Evolutionary conservation across 139 green algal species (phyloP), one percentile per base, ranked within the genome.

Genomic region (Ettlia oleoabundans): DNA sequence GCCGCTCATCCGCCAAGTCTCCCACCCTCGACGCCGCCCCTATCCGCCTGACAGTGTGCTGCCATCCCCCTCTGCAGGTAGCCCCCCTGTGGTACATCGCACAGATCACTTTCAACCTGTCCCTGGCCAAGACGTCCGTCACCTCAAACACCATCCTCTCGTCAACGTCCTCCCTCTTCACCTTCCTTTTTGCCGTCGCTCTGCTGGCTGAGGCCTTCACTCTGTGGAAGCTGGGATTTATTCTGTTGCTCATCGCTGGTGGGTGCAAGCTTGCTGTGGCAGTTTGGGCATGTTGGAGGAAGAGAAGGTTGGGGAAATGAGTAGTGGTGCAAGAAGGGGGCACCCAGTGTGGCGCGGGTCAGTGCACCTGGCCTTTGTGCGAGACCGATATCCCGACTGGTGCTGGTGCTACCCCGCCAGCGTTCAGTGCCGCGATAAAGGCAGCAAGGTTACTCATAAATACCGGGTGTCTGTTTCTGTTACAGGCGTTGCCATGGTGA

Each of bases 61-160:
- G 32, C 30, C 7, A 15, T 32, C 19, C 64, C 33, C 5, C 62
- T 33, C 18, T 8, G 26, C 64, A 88, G 82, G 89, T 97, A 24
- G 91, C 88, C 3, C 93, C 94, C 7, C 70, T 99, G 9, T 99
- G 95, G 96, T 98, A 98, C 83, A 8, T 89, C 2, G 96, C 96
- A 0, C 96, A 99, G 88, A 84, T 93, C 15, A 89, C 90, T 33
- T 99, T 99, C 91, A 99, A 98, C 78, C 24, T 82, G 26, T 96
- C 89, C 5, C 88, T 99, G 55, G 58, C 73, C 18, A 63, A 86
- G 53, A 99, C 96, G 4, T 92, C 86, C 30, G 96, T 99, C n/a
- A 99, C 94, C 7, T 95, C 88, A 83, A 99, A 99, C 90, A 98
- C 96, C 40, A 96, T 99, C 53, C 86, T 99, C 9, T 95, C 88